A percentile compares a stretch with the other conserved stretches of the same genome.
Evolutionary conservation across 805 yeast genomes (phyloP).

Genomic region (Saccharomycopsis malanga): DNA sequence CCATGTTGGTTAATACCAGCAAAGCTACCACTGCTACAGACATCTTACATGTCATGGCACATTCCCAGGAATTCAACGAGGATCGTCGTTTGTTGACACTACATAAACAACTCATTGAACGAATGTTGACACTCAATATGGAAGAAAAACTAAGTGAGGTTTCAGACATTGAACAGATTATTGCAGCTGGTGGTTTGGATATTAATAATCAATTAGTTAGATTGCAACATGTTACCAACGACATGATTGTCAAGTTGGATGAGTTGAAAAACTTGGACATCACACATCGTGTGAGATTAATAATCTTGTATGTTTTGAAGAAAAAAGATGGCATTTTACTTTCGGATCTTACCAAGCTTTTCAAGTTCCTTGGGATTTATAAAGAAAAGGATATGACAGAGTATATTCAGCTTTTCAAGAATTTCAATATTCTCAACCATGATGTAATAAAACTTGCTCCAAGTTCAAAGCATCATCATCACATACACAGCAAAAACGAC

Average conservation of each 20-base stretch:
- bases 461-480: slow-evolving; percentile 32
- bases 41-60: slow-evolving; percentile 63
- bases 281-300: slow-evolving; percentile 67
- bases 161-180: slow-evolving; percentile 80
- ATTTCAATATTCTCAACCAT: slow-evolving; percentile 40
- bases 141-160: slow-evolving; percentile 56
- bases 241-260: slow-evolving; percentile 39
- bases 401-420: slow-evolving; percentile 47
- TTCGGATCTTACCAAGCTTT: slow-evolving; percentile 63
- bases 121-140: slow-evolving; percentile 55
- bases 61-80: slow-evolving; percentile 58
- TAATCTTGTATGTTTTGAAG: slow-evolving; percentile 67
- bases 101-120: slow-evolving; percentile 57
- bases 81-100: slow-evolving; percentile 54
- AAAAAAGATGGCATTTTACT: slow-evolving; percentile 71
- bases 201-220: slow-evolving; percentile 34
- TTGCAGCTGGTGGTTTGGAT: slow-evolving; percentile 65
- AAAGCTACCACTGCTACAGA: slow-evolving; percentile 62
- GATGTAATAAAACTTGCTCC: slow-evolving; percentile 25
- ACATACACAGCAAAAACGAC: not conserved
- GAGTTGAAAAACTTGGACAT: slow-evolving; percentile 40
- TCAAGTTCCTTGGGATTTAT: slow-evolving; percentile 43
- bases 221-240: slow-evolving; percentile 33
- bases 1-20: slow-evolving; percentile 62
- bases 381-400: slow-evolving; percentile 35